A percentile compares a stretch with the other conserved stretches of the same genome.
Evolutionary conservation across 2,329 filamentous ascomycete species (phyloP).

Genomic region (Verticillium klebahnii): DNA sequence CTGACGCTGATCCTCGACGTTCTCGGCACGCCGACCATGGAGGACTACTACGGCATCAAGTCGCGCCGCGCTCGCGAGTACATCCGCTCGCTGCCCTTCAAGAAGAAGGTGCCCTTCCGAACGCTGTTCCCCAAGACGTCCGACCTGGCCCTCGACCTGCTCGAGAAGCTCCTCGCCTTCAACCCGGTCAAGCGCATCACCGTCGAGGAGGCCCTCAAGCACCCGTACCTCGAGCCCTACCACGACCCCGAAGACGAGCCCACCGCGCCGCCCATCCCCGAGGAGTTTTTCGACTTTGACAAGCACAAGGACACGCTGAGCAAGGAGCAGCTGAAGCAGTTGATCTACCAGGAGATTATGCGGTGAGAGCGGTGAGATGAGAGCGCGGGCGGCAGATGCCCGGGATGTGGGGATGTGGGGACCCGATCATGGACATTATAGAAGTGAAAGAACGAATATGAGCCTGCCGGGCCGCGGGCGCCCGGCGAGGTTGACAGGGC

Average conservation of each 20-base stretch:
- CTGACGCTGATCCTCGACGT: conserved; percentile 95
- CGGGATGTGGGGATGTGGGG: neutral
- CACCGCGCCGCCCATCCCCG: conserved; percentile 90
- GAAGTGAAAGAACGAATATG: conserved; percentile 37
- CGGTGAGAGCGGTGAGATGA: conserved; percentile 28
- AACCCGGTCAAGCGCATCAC: conserved; percentile 98
- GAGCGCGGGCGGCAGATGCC: neutral
- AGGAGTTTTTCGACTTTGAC: conserved; percentile 99
- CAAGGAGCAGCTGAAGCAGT: conserved; percentile 95
- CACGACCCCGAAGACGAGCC: conserved; percentile 98
- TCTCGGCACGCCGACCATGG: conserved; percentile 97
- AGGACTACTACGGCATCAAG: conserved; percentile 99
- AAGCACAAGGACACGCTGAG: conserved; percentile 99
- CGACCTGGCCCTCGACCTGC: conserved; percentile 86
- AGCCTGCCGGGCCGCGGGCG: conserved; percentile 53
- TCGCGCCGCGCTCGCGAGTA: conserved; percentile 95
- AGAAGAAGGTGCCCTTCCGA: conserved; percentile 99
- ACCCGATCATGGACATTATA: conserved; percentile 52
- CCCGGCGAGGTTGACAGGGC: conserved; percentile 35
- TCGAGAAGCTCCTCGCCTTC: conserved; percentile 95
- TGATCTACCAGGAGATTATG: conserved; percentile 98
- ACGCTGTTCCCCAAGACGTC: conserved; percentile 98
- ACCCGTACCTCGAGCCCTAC: conserved; percentile 97
- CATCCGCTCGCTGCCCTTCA: conserved; percentile 95
- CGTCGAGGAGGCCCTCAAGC: conserved; percentile 93